These are phyloP conservation scores for Trichoderma hamatum DNA, from an alignment of 2,329 filamentous ascomycete genomes.

Conservation along the genomic window DNA sequence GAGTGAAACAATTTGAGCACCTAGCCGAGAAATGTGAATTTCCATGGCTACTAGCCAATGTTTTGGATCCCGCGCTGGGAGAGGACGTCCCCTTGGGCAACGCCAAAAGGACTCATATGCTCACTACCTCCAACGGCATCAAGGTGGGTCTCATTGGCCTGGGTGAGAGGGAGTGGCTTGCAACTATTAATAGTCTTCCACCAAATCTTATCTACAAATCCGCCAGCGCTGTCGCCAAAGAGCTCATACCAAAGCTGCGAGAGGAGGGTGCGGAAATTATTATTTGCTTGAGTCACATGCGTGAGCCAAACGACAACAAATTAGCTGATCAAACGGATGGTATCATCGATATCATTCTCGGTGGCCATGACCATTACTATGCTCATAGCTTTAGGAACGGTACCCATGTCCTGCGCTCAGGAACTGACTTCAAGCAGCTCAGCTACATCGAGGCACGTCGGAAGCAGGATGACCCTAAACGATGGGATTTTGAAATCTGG, in stretches of 20 bases:
- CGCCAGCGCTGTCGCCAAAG: conserved; percentile 72
- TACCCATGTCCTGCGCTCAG: conserved; percentile 82
- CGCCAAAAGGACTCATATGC: conserved; percentile 72
- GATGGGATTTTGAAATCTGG: conserved; percentile 79
- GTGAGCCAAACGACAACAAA: conserved; percentile 88
- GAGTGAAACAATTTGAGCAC: conserved; percentile 76
- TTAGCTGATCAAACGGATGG: conserved; percentile 74
- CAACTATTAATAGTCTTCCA: conserved; percentile 83
- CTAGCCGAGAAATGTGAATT: conserved; percentile 76
- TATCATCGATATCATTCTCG: conserved; percentile 80
- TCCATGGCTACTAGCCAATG: conserved; percentile 88
- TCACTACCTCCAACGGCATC: conserved; percentile 80
- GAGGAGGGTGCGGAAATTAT: conserved; percentile 80
- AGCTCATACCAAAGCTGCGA: conserved; percentile 73
- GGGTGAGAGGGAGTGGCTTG: conserved; percentile 86
- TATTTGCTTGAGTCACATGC: conserved; percentile 80
- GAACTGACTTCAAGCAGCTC: conserved; percentile 89
- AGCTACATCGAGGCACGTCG: conserved; percentile 81
- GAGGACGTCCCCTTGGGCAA: conserved; percentile 74
- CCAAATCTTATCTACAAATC: conserved; percentile 82
- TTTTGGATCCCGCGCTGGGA: conserved; percentile 80
- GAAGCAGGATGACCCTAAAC: conserved; percentile 46
- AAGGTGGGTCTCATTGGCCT: conserved; percentile 85
- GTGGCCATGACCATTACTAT: conserved; percentile 91
- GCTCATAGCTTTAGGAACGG: conserved; percentile 75